These are phyloP conservation scores for Nissolia schottii DNA, from an alignment of 306 rosid species.

Conservation along the genomic window DNA sequence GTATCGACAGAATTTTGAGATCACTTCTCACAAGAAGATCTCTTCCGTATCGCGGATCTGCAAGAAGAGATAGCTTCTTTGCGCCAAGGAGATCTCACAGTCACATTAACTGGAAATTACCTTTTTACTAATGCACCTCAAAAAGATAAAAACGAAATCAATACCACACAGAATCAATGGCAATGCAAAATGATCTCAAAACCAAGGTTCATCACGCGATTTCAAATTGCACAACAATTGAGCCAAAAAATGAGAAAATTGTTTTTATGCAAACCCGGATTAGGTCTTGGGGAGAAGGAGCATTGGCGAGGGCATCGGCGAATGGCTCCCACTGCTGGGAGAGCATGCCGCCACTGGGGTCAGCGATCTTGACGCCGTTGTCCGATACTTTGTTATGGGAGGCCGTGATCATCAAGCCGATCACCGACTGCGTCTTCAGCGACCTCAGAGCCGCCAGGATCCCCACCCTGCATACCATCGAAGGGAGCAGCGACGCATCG, in stretches of 20 bases:
- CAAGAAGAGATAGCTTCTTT: too few species aligned
- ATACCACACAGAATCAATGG: too few species aligned
- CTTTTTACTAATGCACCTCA: too few species aligned
- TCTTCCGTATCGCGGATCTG: too few species aligned
- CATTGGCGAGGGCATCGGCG: constrained; percentile 73
- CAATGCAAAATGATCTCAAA: not conserved
- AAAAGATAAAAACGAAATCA: too few species aligned
- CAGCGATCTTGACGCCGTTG: constrained; percentile 88
- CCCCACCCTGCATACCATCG: constrained; percentile 67
- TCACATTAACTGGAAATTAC: too few species aligned
- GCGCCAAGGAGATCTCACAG: too few species aligned
- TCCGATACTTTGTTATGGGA: constrained; percentile 84
- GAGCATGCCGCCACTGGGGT: constrained; percentile 81
- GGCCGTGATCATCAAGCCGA: constrained; percentile 86
- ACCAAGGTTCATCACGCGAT: not conserved
- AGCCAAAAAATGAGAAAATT: not conserved
- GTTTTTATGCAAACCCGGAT: constrained; percentile 26
- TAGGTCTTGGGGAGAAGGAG: constrained; percentile 56
- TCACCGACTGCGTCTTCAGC: constrained; percentile 50
- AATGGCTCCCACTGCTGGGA: constrained; percentile 93
- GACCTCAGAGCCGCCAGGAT: constrained; percentile 81
- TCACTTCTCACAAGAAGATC: too few species aligned
- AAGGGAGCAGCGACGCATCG: constrained; percentile 63
- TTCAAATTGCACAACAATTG: not conserved
- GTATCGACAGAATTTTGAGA: too few species aligned